phyloP scores from a whole-genome alignment of 2,329 filamentous ascomycete species.

The Fusarium tupiense region DNA sequence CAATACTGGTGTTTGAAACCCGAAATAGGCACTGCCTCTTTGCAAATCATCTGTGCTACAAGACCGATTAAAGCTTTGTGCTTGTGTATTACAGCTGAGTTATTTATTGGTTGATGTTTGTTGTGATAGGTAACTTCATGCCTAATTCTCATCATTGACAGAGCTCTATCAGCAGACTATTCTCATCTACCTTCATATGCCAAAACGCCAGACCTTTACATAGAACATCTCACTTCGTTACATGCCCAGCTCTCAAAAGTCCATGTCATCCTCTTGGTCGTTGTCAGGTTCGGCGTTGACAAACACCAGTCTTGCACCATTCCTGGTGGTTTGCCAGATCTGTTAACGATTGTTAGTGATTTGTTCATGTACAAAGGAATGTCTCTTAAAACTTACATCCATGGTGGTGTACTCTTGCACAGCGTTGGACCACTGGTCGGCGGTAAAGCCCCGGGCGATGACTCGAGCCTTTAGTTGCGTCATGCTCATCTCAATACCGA shows the following conservation, averaged over 20 bases:
- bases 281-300: constrained; percentile 66
- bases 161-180: constrained; percentile 28
- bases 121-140: neutral
- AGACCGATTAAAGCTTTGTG: neutral
- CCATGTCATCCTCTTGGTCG: constrained; percentile 59
- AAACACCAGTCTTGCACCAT: constrained; percentile 76
- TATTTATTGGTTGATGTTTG: neutral
- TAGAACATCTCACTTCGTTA: constrained; percentile 32
- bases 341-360: constrained; percentile 55
- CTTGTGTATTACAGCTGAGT: neutral
- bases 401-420: constrained; percentile 89
- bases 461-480: constrained; percentile 90
- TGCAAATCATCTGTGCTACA: neutral
- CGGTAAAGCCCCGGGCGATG: constrained; percentile 94
- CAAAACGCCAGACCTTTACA: constrained; percentile 47
- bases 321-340: constrained; percentile 82
- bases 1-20: constrained; percentile 38
- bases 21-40: constrained; percentile 23
- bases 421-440: constrained; percentile 87
- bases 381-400: constrained; percentile 75
- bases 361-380: neutral
- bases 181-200: constrained; percentile 40
- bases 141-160: constrained; percentile 17
- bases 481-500: constrained; percentile 79
- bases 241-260: constrained; percentile 41